Evolutionary conservation across 192 early-diverging fungal genomes (phyloP), one percentile per base, ranked within the genome.

Genomic region (Backusella sp.): DNA sequence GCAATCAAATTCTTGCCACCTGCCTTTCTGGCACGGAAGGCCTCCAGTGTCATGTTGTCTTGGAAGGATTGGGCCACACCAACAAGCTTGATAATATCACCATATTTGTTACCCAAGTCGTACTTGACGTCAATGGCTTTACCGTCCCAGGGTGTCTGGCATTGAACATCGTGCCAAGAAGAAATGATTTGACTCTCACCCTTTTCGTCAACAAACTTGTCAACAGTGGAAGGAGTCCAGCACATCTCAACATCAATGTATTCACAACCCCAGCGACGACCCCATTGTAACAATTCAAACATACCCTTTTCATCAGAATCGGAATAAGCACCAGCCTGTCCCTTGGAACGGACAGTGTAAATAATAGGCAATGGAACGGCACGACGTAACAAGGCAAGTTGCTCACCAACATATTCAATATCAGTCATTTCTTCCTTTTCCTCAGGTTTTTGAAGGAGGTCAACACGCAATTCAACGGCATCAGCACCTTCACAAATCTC

Each of bases 61-160:
- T 90, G 84, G 77, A 95, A 79, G 26, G 82, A 80, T 28, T 85
- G 84, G 19, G 96, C 96, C 15, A 78, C 82, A 21, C 97, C 96
- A 68, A 99, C 94, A 59, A 99, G 84, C 85, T 99, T 99, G 83
- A 95, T 89, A 69, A 98, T 91, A 77, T 99, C 95, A 62, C 92
- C 94, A 75, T 87, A 85, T 1, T 86, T 76, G 9, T 86, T 78
- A 9, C 90, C 92, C 8, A 73, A 23, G 23, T 78, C 76, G 79
- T 94, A 94, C 75, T 86, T 86, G 15, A 78, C 77, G 53, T 87
- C 69, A 77, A 93, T 83, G 7, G 77, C 78, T 1, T 82, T 82
- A 44, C 82, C 84, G 72, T 83, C 80, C 95, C 95, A 96, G 32
- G 87, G 73, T 11, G 84, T 90, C 32, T 66, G 80, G 53, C 92